Conservation (phyloP, 768 basidiomycete genomes). For the Trametes elegans region DNA sequence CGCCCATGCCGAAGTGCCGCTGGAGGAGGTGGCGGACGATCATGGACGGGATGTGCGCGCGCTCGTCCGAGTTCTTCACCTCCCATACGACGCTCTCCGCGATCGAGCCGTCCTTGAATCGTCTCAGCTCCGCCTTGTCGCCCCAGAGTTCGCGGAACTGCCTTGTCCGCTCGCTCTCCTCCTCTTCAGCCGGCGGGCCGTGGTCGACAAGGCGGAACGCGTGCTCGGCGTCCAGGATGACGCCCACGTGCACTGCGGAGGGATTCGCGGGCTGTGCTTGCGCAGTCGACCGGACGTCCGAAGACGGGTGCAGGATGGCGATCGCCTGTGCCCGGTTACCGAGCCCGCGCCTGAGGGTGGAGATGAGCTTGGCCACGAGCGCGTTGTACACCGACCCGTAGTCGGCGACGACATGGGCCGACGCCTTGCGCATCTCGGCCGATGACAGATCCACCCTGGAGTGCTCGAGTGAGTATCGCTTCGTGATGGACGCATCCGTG, state of each 20-base stretch:
- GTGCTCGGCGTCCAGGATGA: slow-evolving; percentile 68
- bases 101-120: slow-evolving; percentile 96
- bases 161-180: slow-evolving; percentile 46
- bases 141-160: slow-evolving; percentile 90
- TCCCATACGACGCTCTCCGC: slow-evolving; percentile 97
- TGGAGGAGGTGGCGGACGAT: slow-evolving; percentile 74
- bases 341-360: slow-evolving; percentile 61
- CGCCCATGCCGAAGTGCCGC: slow-evolving; percentile 69
- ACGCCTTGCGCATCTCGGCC: slow-evolving; percentile 42
- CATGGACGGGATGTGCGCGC: slow-evolving; percentile 69
- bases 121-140: slow-evolving; percentile 82
- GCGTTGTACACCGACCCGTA: slow-evolving; percentile 58
- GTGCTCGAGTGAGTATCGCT: not conserved
- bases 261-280: slow-evolving; percentile 54
- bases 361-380: slow-evolving; percentile 50
- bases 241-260: slow-evolving; percentile 61
- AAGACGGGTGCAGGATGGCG: slow-evolving; percentile 54
- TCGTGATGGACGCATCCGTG: not conserved
- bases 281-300: slow-evolving; percentile 44
- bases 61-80: slow-evolving; percentile 74
- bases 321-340: slow-evolving; percentile 68
- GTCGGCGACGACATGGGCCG: slow-evolving; percentile 51
- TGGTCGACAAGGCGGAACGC: slow-evolving; percentile 90
- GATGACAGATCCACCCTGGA: slow-evolving; percentile 55
- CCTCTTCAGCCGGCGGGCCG: slow-evolving; percentile 75